Base-by-base conservation (phyloP, 441 rosid species). In the Adansonia grandidieri region DNA sequence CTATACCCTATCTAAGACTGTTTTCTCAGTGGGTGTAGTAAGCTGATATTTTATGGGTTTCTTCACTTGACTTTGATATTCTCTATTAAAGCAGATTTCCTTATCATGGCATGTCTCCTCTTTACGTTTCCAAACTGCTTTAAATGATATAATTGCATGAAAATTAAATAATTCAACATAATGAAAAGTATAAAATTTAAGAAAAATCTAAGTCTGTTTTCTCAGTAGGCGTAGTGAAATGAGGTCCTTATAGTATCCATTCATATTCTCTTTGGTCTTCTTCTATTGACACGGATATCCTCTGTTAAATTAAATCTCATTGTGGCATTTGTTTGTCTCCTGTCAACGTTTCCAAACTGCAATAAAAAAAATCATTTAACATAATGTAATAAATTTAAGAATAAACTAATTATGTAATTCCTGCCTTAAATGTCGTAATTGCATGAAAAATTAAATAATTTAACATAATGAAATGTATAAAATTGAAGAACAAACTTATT, bases 371-470 rank as follows among this genome's bases (percentile, higher is more conserved):
- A 71, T 32, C 28, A 28, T 17, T 15, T 71, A 50, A 70, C 20
- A 22, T 47, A 51, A 24, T 28, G 74, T 14, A 28, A 48, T 70
- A 10, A 14, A 70, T 51, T 70, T 70, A 28, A 72, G n/a, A 19
- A 17, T 50, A 37, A n/a, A 6, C 5, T 17, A 11, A 54, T 37
- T 5, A 56, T 7, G 10, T 6, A 2, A 4, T 32, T 54, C 5
- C 19, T 17, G 24, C 28, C 15, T 54, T 53, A 71, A 71, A 32
- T 51, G 5, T 7, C n/a, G 62, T 32, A 32, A 32, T 53, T 71
- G 47, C 61, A 53, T 28, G 75, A 37, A 53, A 28, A 54, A n/a
- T 32, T 37, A 56, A 56, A 37, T 50, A 7, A 22, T 28, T 6
- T 51, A 69, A 50, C 6, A 48, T 44, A 71, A 51, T 71, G 74